These are phyloP conservation scores for Melampsora larici-populina DNA, from an alignment of 1,284 basidiomycete species.

Conservation along the genomic window DNA sequence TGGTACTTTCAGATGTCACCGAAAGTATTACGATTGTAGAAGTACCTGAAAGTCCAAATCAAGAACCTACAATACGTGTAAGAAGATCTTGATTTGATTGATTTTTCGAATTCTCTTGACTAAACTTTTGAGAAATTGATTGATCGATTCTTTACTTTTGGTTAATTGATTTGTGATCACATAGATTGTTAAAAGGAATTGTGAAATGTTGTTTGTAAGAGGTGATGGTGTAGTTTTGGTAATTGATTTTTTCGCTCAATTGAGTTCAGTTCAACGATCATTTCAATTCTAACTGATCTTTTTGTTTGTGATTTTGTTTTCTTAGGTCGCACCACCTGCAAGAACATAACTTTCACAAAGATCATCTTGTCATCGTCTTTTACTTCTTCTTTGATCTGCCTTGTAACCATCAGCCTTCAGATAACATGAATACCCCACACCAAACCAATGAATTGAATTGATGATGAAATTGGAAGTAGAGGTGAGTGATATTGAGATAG, in stretches of 20 bases:
- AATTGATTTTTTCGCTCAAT: constrained; percentile 28
- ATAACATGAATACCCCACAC: no score
- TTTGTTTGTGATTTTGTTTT: background rate
- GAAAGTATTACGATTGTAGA: constrained; percentile 93
- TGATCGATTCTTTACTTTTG: no score
- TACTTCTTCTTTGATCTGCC: no score
- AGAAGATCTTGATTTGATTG: constrained; percentile 44
- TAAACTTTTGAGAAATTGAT: background rate
- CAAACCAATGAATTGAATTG: no score
- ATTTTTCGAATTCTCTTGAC: background rate
- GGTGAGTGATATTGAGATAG: no score
- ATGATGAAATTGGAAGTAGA: no score
- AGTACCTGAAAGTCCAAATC: constrained; percentile 55
- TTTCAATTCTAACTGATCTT: background rate
- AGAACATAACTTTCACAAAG: background rate
- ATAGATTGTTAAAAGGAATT: constrained; percentile 85
- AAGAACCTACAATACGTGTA: constrained; percentile 51
- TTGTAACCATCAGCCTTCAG: no score
- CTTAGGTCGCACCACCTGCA: constrained; percentile 36
- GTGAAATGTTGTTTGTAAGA: constrained; percentile 97
- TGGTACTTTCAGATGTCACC: constrained; percentile 94
- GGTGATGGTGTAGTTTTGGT: constrained; percentile 55
- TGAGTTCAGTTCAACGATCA: background rate
- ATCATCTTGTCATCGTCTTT: no score
- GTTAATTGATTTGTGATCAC: no score